phyloP scores from a whole-genome alignment of 352 stramenopile species.

The Phytopythium kandeliae region DNA sequence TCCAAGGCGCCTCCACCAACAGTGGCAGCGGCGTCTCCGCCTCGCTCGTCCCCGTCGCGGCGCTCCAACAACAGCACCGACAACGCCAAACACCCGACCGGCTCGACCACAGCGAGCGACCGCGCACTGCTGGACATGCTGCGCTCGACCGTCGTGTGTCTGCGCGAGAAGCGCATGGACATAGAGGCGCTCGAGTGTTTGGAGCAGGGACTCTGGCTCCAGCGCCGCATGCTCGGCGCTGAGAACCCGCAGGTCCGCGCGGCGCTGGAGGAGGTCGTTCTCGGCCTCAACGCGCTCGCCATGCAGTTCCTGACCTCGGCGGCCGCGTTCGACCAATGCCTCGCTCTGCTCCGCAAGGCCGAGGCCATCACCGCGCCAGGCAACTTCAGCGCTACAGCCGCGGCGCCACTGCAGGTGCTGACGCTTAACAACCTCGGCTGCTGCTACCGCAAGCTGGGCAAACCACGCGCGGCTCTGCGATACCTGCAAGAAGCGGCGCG shows the following conservation, averaged over 20 bases:
- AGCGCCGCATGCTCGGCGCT: conserved; percentile 69
- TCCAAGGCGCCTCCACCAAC: conserved; percentile 3
- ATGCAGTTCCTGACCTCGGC: conserved; percentile 55
- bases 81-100: neutral
- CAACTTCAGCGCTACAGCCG: conserved; percentile 46
- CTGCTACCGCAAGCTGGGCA: conserved; percentile 73
- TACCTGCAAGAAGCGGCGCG: conserved; percentile 68
- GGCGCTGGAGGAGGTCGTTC: conserved; percentile 54
- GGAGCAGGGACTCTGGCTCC: conserved; percentile 71
- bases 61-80: neutral
- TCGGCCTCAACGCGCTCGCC: conserved; percentile 72
- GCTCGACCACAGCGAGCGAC: conserved; percentile 22
- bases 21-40: neutral
- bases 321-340: conserved; percentile 51
- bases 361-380: conserved; percentile 58
- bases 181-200: conserved; percentile 66
- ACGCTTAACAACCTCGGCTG: conserved; percentile 83
- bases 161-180: conserved; percentile 73
- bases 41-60: neutral
- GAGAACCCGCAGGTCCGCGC: conserved; percentile 48
- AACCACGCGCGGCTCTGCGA: conserved; percentile 66
- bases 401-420: conserved; percentile 68
- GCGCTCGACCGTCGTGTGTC: conserved; percentile 50
- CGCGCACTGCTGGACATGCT: conserved; percentile 68
- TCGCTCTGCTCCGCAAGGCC: conserved; percentile 66